These are phyloP conservation scores for Nicotiana noctiflora DNA, from an alignment of 257 asterid species.

Conservation along the genomic window DNA sequence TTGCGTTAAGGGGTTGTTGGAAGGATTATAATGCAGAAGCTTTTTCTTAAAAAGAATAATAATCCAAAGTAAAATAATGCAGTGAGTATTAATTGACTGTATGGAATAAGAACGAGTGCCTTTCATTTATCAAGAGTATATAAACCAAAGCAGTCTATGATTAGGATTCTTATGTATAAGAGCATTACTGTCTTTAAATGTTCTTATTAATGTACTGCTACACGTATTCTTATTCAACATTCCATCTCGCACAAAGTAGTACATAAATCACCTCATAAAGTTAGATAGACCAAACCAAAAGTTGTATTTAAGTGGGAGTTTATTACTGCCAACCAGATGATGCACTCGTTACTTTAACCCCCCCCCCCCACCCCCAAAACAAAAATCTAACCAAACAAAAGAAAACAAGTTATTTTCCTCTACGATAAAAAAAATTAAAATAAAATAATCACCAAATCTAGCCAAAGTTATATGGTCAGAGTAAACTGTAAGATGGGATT, in stretches of 20 bases:
- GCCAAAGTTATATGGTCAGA: background rate
- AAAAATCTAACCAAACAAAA: no score
- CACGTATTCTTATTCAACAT: background rate
- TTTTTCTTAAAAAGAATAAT: background rate
- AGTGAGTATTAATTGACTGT: background rate
- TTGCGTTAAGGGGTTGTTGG: background rate
- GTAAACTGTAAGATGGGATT: background rate
- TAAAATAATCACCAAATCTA: background rate
- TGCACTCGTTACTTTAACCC: background rate
- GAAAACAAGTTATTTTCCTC: no score
- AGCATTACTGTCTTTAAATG: background rate
- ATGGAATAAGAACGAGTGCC: background rate
- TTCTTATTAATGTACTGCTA: background rate
- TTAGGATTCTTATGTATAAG: background rate
- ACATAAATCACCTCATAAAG: no score
- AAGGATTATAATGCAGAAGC: background rate
- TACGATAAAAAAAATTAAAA: background rate
- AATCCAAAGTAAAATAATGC: background rate
- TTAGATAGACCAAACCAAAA: background rate
- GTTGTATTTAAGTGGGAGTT: background rate
- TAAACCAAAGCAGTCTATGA: background rate
- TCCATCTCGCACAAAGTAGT: no score
- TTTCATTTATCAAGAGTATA: background rate
- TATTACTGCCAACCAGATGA: background rate
- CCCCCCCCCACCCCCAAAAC: no score